phyloP scores from a whole-genome alignment of 2,329 filamentous ascomycete species.

The Periconia digitata region DNA sequence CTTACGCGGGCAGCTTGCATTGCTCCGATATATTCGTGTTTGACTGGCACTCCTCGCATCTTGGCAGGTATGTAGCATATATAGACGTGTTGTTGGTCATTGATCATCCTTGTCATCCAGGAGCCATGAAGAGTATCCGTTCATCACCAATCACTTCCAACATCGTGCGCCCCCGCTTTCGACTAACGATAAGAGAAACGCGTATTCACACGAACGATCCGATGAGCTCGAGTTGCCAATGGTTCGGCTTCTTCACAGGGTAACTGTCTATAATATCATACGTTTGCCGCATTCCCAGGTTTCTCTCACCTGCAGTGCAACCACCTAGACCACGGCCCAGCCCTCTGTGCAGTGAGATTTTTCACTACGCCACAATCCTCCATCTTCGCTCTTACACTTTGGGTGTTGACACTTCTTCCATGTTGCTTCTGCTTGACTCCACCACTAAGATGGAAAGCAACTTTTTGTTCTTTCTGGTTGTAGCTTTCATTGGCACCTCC shows the following conservation, averaged over 20 bases:
- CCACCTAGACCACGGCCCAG: conserved; percentile 15
- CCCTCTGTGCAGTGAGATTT: conserved; percentile 7
- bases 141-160: conserved; percentile 12
- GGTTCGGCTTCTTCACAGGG: conserved; percentile 9
- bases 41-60: conserved; percentile 6
- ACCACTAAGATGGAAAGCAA: conserved; percentile 1
- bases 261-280: conserved; percentile 8
- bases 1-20: conserved; percentile 18
- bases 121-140: conserved; percentile 8
- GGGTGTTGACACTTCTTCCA: not conserved
- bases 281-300: conserved; percentile 14
- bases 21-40: conserved; percentile 7
- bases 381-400: not conserved
- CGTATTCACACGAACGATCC: not conserved
- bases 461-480: conserved; percentile 30
- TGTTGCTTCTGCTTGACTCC: not conserved
- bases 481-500: conserved; percentile 33
- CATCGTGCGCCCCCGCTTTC: conserved; percentile 17
- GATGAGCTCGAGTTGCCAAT: not conserved
- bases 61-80: conserved; percentile 8
- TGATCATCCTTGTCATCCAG: conserved; percentile 8
- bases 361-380: not conserved
- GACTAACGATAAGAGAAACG: conserved; percentile 17
- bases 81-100: conserved; percentile 10
- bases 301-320: conserved; percentile 18